These are phyloP conservation scores for Salinomyces thailandicus DNA, from an alignment of 2,329 filamentous ascomycete species.

Conservation along the genomic window DNA sequence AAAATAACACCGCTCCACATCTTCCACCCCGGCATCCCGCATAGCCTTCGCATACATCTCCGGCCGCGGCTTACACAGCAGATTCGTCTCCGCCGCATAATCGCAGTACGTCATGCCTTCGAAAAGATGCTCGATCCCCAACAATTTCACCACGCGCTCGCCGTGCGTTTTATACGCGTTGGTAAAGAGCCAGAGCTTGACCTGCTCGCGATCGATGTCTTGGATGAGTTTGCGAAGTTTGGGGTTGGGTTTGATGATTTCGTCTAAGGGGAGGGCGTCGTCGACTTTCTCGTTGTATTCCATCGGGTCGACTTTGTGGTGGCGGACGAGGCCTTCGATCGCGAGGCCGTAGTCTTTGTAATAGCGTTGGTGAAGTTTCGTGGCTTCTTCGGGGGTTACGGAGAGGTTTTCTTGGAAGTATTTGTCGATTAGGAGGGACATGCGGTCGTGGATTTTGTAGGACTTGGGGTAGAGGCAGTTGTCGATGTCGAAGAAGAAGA, in stretches of 20 bases:
- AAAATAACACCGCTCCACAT: constrained; percentile 71
- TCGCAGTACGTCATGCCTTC: constrained; percentile 94
- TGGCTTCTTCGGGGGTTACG: constrained; percentile 66
- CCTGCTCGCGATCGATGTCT: constrained; percentile 72
- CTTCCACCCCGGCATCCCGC: constrained; percentile 63
- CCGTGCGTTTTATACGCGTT: constrained; percentile 92
- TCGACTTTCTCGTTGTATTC: constrained; percentile 94
- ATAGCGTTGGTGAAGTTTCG: constrained; percentile 77
- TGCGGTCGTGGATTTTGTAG: constrained; percentile 73
- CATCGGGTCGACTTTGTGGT: constrained; percentile 89
- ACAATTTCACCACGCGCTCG: constrained; percentile 65
- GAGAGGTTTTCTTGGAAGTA: constrained; percentile 61
- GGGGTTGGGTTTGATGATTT: constrained; percentile 68
- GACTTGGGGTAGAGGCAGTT: constrained; percentile 85
- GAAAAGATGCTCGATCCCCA: constrained; percentile 79
- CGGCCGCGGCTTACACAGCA: constrained; percentile 78
- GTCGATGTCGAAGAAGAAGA: constrained; percentile 83
- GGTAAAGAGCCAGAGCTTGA: constrained; percentile 87
- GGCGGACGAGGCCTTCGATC: constrained; percentile 83
- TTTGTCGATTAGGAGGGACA: constrained; percentile 68
- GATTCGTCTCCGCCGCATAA: constrained; percentile 54
- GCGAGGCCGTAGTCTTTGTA: constrained; percentile 95
- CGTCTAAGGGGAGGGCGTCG: constrained; percentile 80
- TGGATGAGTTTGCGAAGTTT: constrained; percentile 64
- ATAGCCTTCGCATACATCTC: constrained; percentile 86